Conservation (phyloP, 2,329 filamentous ascomycete genomes). For the Botrytis deweyae region DNA sequence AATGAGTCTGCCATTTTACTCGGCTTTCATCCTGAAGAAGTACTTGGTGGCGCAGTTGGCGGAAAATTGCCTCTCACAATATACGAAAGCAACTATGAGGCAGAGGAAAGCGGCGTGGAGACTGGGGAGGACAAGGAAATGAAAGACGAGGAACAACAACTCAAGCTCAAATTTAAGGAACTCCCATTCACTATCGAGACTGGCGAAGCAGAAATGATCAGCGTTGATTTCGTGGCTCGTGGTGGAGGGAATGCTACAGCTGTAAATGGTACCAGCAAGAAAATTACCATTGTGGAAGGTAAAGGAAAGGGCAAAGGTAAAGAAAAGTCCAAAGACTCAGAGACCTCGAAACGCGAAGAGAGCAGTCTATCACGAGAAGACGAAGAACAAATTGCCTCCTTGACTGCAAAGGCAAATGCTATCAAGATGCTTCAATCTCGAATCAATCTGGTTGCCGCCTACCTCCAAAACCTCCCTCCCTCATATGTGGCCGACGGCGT, state of each 20-base stretch:
- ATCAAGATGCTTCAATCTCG: constrained; percentile 88
- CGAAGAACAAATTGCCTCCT: constrained; percentile 60
- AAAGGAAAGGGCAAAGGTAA: constrained; percentile 39
- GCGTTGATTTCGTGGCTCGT: constrained; percentile 87
- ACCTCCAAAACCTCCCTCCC: constrained; percentile 70
- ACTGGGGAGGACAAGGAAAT: constrained; percentile 69
- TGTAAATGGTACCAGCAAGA: constrained; percentile 41
- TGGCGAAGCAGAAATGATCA: constrained; percentile 96
- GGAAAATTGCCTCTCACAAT: constrained; percentile 86
- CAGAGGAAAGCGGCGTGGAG: constrained; percentile 53
- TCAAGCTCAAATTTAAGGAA: constrained; percentile 75
- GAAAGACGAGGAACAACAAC: constrained; percentile 57
- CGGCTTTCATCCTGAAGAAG: constrained; percentile 73
- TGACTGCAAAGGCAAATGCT: constrained; percentile 88
- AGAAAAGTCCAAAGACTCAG: constrained; percentile 33
- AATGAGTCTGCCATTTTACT: constrained; percentile 86
- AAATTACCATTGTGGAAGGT: constrained; percentile 32
- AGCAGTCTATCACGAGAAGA: constrained; percentile 59
- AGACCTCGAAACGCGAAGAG: constrained; percentile 44
- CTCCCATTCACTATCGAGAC: constrained; percentile 88
- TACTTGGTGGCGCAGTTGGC: constrained; percentile 56
- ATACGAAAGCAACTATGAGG: constrained; percentile 81
- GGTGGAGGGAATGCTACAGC: constrained; percentile 79
- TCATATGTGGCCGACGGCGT: constrained; percentile 56
- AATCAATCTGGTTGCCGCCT: constrained; percentile 70